Base-by-base conservation (phyloP, 1,284 basidiomycete species). In the Cutaneotrichosporon curvatum region DNA sequence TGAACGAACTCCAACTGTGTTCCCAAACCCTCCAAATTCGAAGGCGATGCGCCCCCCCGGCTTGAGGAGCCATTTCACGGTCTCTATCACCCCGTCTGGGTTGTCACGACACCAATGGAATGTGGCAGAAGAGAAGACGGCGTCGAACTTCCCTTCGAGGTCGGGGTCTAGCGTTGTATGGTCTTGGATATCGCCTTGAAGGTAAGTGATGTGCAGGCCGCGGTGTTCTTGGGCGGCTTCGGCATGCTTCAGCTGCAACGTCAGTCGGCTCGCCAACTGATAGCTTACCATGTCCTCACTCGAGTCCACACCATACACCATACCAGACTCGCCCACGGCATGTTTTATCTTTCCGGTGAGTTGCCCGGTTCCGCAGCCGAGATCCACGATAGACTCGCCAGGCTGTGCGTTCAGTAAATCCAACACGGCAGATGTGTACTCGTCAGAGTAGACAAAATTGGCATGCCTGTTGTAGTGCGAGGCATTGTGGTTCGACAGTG, bases 301-400 rank as follows among this genome's bases (percentile, higher is more conserved):
- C 18, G 75, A 73, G 65, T 90, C 87, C 8, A 83, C 71, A 0
- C 84, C 87, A 2, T 83, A 73, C 3, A 85, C 78, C 5, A 74
- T 32, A 0, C 85, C 86, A 0, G 70, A 65, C 8, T 55, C 51
- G 14, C 78, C 77, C 0, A 87, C 82, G 9, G 75, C 59, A 10
- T 74, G 60, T 41, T 77, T 74, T 36, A 89, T 73, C 48, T 76
- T 70, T 35, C 76, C 55, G 0, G 84, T 85, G 14, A 90, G 68
- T 57, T 89, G 83, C 0, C 85, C 87, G 37, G 81, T 85, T 4
- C 87, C 87, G 60, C 87, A 89, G 4, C 87, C 87, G 33, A 90
- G 73, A 60, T 90, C 87, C 36, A 85, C 73, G 47, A 90, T 81
- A 37, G 72, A 72, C 55, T 89, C 83, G 2, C 84, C 84, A 0